phyloP scores from a whole-genome alignment of 306 rosid genomes.

The Corylus americana region DNA sequence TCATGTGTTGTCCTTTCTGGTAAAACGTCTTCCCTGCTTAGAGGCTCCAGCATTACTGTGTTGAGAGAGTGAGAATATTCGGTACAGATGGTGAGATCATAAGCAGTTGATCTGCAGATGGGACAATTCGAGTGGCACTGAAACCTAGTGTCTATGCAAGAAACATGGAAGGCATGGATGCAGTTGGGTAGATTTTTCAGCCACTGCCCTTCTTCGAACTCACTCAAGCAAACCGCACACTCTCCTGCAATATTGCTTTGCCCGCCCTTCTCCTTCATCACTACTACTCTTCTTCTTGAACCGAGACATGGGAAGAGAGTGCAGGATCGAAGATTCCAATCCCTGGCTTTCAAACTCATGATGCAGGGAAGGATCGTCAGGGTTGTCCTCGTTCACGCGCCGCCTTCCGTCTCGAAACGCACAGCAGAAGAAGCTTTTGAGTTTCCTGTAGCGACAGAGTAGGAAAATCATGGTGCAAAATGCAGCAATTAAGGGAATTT shows the following conservation, averaged over 20 bases:
- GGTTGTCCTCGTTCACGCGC: not conserved
- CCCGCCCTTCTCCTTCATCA: no score
- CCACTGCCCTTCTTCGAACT: conserved; percentile 61
- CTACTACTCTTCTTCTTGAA: conserved; percentile 32
- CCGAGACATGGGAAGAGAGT: conserved; percentile 37
- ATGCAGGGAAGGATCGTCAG: conserved; percentile 25
- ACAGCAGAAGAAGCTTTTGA: not conserved
- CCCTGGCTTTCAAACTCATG: conserved; percentile 36
- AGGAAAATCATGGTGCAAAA: conserved; percentile 25
- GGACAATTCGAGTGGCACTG: conserved; percentile 53
- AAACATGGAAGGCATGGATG: conserved; percentile 47
- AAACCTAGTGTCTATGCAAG: conserved; percentile 57
- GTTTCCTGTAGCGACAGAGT: conserved; percentile 12
- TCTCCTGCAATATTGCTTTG: conserved; percentile 19
- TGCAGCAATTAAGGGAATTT: not conserved
- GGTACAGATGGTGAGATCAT: not conserved
- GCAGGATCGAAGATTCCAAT: conserved; percentile 22
- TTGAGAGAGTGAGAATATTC: conserved; percentile 9
- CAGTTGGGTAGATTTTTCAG: conserved; percentile 46
- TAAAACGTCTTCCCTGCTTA: conserved; percentile 26
- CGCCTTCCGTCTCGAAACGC: no score
- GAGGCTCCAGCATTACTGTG: conserved; percentile 6
- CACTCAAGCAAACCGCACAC: conserved; percentile 58
- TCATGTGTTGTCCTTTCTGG: conserved; percentile 27
- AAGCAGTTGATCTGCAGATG: conserved; percentile 48